A percentile compares a stretch with the other conserved stretches of the same genome.
These are phyloP conservation scores for Chrysanthemum makinoi DNA, from an alignment of 129 eudicot genomes.

Conservation along the genomic window DNA sequence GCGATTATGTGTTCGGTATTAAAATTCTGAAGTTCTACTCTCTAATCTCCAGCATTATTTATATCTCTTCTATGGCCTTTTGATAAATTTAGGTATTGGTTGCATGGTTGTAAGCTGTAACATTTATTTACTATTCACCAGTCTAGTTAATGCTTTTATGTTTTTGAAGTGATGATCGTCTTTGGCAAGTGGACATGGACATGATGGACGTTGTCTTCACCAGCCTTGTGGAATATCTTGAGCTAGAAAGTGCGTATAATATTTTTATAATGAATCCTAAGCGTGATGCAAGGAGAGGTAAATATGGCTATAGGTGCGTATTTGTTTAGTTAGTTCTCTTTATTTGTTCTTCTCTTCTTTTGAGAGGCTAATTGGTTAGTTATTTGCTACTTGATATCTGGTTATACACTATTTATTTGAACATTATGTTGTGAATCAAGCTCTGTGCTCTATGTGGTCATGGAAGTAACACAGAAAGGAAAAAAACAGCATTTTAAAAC, in stretches of 20 bases:
- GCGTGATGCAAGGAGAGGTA: constrained; percentile 58
- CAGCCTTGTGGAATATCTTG: constrained; percentile 89
- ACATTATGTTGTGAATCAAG: not conserved
- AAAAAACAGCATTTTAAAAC: no score
- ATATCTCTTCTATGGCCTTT: not conserved
- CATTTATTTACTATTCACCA: constrained; percentile 9
- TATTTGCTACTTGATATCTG: constrained; percentile 16
- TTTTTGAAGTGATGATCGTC: constrained; percentile 57
- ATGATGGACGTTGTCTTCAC: constrained; percentile 75
- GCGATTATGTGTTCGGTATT: no score
- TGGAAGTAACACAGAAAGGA: no score
- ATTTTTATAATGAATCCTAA: constrained; percentile 83
- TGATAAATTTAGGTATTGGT: constrained; percentile 12
- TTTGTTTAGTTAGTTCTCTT: constrained; percentile 10
- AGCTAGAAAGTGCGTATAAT: constrained; percentile 76
- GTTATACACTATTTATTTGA: not conserved
- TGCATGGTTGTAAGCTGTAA: constrained; percentile 13
- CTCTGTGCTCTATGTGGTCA: constrained; percentile 3
- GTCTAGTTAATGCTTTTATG: constrained; percentile 12
- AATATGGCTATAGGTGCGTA: constrained; percentile 85
- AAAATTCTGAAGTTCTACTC: no score
- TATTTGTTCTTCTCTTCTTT: not conserved
- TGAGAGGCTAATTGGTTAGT: constrained; percentile 7
- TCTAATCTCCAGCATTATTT: no score
- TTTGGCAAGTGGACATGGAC: constrained; percentile 98